Conservation (phyloP, 1,284 basidiomycete genomes). For the Trichosporon sp. region DNA sequence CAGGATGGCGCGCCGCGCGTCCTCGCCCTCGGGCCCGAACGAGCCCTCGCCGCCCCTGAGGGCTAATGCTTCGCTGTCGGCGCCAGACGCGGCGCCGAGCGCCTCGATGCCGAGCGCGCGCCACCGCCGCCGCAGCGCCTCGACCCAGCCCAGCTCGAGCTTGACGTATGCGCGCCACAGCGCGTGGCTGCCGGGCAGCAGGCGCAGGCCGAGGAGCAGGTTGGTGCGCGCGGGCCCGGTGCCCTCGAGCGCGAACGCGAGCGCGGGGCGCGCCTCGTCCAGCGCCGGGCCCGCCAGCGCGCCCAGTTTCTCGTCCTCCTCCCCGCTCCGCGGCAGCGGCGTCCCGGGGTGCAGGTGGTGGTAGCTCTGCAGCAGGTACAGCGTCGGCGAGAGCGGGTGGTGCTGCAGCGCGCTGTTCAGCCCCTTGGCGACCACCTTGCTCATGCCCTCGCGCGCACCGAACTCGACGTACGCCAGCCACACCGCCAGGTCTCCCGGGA, state of each 20-base stretch:
- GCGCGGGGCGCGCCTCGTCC: conserved; percentile 12
- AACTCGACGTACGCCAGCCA: conserved; percentile 86
- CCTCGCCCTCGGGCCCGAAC: conserved; percentile 47
- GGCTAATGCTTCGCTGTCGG: conserved; percentile 24
- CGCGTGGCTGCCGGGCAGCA: conserved; percentile 64
- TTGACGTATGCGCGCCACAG: conserved; percentile 85
- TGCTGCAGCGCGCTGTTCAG: conserved; percentile 70
- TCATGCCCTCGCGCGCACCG: conserved; percentile 73
- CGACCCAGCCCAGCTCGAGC: conserved; percentile 86
- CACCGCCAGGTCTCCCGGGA: conserved; percentile 77
- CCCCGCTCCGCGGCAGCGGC: conserved; percentile 57
- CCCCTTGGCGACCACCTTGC: conserved; percentile 69
- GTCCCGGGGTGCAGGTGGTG: conserved; percentile 71
- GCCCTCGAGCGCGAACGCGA: conserved; percentile 45
- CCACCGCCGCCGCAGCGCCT: conserved; percentile 77
- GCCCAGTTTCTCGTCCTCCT: neutral
- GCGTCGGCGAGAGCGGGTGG: conserved; percentile 69
- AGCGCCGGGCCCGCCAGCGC: neutral
- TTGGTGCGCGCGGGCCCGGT: conserved; percentile 67
- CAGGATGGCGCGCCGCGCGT: conserved; percentile 47
- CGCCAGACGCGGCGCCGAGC: conserved; percentile 3
- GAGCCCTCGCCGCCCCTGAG: conserved; percentile 43
- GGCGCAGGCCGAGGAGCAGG: conserved; percentile 76
- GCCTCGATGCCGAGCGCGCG: conserved; percentile 54
- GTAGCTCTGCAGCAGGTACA: conserved; percentile 81